phyloP scores from a whole-genome alignment of 441 rosid species.

The Aquilaria agallochum region DNA sequence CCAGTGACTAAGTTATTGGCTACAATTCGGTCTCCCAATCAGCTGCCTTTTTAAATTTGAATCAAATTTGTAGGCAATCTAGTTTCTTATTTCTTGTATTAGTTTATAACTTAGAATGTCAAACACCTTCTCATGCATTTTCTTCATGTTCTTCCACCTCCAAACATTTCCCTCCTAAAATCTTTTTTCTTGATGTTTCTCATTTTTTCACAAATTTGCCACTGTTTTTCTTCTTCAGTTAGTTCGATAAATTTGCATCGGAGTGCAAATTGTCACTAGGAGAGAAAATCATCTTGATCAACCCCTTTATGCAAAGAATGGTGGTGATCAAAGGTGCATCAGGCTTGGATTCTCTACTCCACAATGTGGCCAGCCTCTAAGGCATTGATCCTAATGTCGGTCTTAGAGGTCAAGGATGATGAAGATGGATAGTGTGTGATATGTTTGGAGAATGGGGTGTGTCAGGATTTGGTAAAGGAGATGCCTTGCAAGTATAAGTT shows the following conservation, averaged over 20 bases:
- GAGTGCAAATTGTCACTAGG: constrained; percentile 16
- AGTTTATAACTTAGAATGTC: too few relatives aligned
- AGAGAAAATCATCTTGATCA: constrained; percentile 41
- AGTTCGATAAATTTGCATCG: background rate
- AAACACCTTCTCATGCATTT: too few relatives aligned
- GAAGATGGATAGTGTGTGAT: constrained; percentile 40
- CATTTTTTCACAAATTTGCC: too few relatives aligned
- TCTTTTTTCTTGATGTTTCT: too few relatives aligned
- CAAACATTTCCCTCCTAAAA: too few relatives aligned
- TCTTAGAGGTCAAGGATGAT: constrained; percentile 21
- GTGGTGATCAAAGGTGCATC: constrained; percentile 47
- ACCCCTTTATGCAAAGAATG: constrained; percentile 50
- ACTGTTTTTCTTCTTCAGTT: too few relatives aligned
- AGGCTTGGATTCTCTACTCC: constrained; percentile 38
- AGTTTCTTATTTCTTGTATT: too few relatives aligned
- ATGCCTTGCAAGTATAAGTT: constrained; percentile 88
- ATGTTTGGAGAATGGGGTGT: constrained; percentile 65
- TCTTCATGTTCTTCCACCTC: too few relatives aligned
- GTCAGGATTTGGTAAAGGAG: constrained; percentile 54
- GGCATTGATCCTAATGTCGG: constrained; percentile 57
- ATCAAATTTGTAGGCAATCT: too few relatives aligned
- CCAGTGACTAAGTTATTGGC: too few relatives aligned
- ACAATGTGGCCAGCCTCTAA: constrained; percentile 62
- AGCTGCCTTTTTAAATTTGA: too few relatives aligned
- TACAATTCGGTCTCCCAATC: too few relatives aligned